Percentiles rank a stretch among this genome's conserved stretches.
Evolutionary conservation across 2,329 filamentous ascomycete genomes (phyloP).

Genomic region (Nannizziopsis barbatae): DNA sequence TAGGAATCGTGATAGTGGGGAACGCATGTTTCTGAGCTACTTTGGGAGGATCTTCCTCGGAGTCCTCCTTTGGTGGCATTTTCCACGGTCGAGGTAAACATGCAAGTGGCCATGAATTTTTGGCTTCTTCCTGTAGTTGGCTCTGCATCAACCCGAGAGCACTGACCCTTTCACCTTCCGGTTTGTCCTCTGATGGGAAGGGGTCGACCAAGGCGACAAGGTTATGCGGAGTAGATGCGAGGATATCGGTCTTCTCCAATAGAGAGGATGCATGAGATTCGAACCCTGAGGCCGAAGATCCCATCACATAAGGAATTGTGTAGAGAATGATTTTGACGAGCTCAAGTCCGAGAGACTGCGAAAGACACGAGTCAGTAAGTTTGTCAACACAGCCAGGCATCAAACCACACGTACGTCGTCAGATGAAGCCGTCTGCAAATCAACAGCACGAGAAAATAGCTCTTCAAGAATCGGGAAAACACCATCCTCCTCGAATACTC

Average conservation of each 20-base stretch:
- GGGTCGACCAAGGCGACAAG: slow-evolving; percentile 80
- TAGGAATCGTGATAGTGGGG: slow-evolving; percentile 63
- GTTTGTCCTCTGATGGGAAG: slow-evolving; percentile 47
- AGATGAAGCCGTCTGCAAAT: slow-evolving; percentile 81
- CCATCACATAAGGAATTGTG: slow-evolving; percentile 82
- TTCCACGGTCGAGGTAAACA: slow-evolving; percentile 50
- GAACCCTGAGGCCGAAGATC: slow-evolving; percentile 57
- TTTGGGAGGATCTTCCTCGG: slow-evolving; percentile 48
- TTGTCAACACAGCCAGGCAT: not conserved
- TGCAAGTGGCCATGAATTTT: slow-evolving; percentile 61
- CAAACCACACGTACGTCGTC: slow-evolving; percentile 60
- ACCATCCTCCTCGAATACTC: slow-evolving; percentile 69
- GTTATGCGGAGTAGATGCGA: slow-evolving; percentile 75
- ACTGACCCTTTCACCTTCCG: slow-evolving; percentile 54
- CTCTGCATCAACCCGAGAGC: slow-evolving; percentile 72
- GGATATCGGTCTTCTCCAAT: slow-evolving; percentile 89
- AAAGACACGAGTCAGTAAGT: slow-evolving; percentile 12
- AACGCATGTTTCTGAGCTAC: slow-evolving; percentile 61
- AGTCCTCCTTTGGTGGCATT: slow-evolving; percentile 25
- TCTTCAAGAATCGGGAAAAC: slow-evolving; percentile 77
- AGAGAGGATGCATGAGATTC: slow-evolving; percentile 64
- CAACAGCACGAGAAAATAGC: slow-evolving; percentile 81
- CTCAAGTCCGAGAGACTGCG: slow-evolving; percentile 56
- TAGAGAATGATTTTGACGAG: slow-evolving; percentile 93
- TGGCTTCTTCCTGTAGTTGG: slow-evolving; percentile 69